Evolutionary conservation across 2,329 filamentous ascomycete species (phyloP), one percentile per base, ranked within the genome.

Genomic region (Aureobasidium sp.): DNA sequence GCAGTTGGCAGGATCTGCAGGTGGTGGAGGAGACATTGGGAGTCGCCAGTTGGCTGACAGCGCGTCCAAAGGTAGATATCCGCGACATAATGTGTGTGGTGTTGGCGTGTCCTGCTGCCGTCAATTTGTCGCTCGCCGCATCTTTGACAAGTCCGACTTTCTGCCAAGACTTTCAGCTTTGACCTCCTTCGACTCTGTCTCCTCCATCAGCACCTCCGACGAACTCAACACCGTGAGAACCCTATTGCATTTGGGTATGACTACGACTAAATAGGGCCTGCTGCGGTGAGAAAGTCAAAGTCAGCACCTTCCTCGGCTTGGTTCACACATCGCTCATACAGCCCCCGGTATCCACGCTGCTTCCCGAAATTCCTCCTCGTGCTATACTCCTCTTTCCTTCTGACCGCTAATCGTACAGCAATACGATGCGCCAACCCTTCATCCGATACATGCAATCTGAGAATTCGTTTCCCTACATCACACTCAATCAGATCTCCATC

Each of bases 311-410:
- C 66, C 63, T 85, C 76, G 0, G 83, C 83, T 68, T 85, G 82
- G 19, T 82, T 84, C 0, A 86, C 84, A 17, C 74, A 75, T 6
- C 81, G 72, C 75, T 83, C 77, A 67, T 84, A 86, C 50, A 86
- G 66, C 0, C 82, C 83, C 1, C 80, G 71, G 69, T 86, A 86
- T 0, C 83, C 84, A 65, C 83, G 77, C 65, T 73, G 15, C 9
- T 33, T 49, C 7, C 54, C 42, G 7, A 8, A 8, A 4, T 47
- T 58, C 19, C 63, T 57, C 68, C 67, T 17, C 68, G 64, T 15
- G 68, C 68, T 61, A 66, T 51, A 43, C 67, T 64, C 35, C 67
- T 63, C 42, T 70, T 65, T 17, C 66, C 64, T 66, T 65, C 21
- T 61, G 65, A 55, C 66, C 67, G 51, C 51, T 43, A 37, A 29